Conservation (phyloP, 306 rosid genomes). For the Boehmeria nivea region DNA sequence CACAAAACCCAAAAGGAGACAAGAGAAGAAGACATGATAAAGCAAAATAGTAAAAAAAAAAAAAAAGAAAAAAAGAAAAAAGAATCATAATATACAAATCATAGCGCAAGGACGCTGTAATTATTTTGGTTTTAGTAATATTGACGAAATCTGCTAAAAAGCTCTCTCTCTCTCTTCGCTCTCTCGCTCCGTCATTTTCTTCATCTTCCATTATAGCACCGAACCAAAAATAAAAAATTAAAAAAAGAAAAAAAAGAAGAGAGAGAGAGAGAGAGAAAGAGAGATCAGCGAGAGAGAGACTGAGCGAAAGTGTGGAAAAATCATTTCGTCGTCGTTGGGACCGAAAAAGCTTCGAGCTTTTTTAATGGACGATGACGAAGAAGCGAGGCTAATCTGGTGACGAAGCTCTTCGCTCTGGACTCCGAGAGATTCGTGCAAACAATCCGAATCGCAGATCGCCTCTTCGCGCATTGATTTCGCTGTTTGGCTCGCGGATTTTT, state of each 20-base stretch:
- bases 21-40: background rate
- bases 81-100: background rate
- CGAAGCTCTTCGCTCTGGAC: constrained; percentile 6
- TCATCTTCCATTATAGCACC: constrained; percentile 13
- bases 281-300: constrained; percentile 11
- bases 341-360: constrained; percentile 8
- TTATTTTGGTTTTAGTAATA: constrained; percentile 3
- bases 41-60: background rate
- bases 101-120: constrained; percentile 10
- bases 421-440: constrained; percentile 17
- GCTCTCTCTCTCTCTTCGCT: constrained; percentile 12
- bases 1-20: background rate
- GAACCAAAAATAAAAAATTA: background rate
- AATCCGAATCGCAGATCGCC: constrained; percentile 34
- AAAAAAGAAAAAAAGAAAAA: background rate
- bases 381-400: constrained; percentile 20
- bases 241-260: background rate
- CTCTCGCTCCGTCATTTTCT: constrained; percentile 31
- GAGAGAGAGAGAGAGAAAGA: constrained; percentile 14
- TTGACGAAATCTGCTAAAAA: constrained; percentile 23
- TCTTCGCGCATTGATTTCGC: constrained; percentile 30
- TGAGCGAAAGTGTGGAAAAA: constrained; percentile 18
- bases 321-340: background rate
- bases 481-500: background rate
- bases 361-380: constrained; percentile 17